Conservation (phyloP, 108 stramenopile species). For the Cyclotella choctawhatcheeana region DNA sequence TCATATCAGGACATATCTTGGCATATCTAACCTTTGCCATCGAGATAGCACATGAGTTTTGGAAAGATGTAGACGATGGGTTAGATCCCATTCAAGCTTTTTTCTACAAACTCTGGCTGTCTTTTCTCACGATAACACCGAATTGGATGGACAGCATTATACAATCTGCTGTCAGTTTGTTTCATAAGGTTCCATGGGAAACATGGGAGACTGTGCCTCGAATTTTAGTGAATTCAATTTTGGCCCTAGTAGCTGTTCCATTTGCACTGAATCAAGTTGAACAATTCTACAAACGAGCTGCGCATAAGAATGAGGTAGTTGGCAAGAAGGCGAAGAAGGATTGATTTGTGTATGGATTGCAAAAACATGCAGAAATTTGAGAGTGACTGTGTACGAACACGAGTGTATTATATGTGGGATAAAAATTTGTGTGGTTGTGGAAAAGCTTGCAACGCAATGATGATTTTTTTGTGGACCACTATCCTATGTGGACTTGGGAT, state of each 20-base stretch:
- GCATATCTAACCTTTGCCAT: conserved; percentile 21
- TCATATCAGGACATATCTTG: conserved; percentile 60
- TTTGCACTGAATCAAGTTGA: conserved; percentile 65
- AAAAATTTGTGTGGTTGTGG: too few relatives aligned
- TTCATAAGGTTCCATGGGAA: conserved; percentile 41
- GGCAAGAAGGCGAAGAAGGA: conserved; percentile 8
- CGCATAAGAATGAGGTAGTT: conserved; percentile 20
- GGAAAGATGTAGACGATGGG: conserved; percentile 39
- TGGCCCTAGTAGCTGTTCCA: conserved; percentile 63
- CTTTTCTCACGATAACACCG: conserved; percentile 19
- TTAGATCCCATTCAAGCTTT: conserved; percentile 33
- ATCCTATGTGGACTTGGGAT: too few relatives aligned
- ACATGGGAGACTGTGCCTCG: conserved; percentile 68
- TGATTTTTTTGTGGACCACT: too few relatives aligned
- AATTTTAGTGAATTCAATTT: conserved; percentile 58
- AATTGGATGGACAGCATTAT: conserved; percentile 19
- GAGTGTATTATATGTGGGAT: too few relatives aligned
- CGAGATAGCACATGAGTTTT: conserved; percentile 33
- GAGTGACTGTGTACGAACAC: too few relatives aligned
- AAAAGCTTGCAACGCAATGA: too few relatives aligned
- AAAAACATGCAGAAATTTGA: too few relatives aligned
- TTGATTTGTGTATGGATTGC: too few relatives aligned
- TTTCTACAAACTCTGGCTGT: conserved; percentile 36
- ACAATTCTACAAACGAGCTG: conserved; percentile 68
- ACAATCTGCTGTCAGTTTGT: background rate